Percentiles rank a stretch among this genome's conserved stretches.
Conservation (phyloP, 73 alveolate genomes). For the Symbiodinium natans region DNA sequence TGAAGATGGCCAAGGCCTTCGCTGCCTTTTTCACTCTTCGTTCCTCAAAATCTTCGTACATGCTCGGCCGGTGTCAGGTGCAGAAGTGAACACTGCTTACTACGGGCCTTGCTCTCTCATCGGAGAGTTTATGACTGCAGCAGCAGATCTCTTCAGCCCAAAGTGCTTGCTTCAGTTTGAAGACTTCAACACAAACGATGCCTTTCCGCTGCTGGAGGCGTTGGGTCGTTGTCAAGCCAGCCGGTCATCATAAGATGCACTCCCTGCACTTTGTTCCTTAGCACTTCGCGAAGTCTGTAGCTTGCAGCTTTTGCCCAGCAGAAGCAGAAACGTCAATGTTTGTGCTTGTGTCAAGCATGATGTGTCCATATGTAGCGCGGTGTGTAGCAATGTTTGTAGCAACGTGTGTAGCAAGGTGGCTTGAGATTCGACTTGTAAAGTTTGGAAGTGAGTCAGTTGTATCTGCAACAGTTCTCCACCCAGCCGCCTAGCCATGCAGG, state of each 20-base stretch:
- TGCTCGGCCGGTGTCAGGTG: neutral
- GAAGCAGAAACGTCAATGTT: too few relatives aligned
- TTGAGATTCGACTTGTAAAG: too few relatives aligned
- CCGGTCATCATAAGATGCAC: neutral
- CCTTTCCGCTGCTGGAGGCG: slow-evolving; percentile 79
- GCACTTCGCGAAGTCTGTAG: too few relatives aligned
- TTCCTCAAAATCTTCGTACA: neutral
- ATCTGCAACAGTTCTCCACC: too few relatives aligned
- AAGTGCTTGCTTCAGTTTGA: slow-evolving; percentile 82
- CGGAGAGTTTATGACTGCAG: slow-evolving; percentile 82
- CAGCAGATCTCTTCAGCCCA: slow-evolving; percentile 40
- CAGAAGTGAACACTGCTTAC: slow-evolving; percentile 79
- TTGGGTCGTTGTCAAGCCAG: neutral
- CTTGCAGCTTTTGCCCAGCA: too few relatives aligned
- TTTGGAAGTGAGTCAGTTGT: too few relatives aligned
- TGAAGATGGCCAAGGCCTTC: slow-evolving; percentile 27
- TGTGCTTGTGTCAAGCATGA: too few relatives aligned
- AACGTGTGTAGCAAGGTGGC: too few relatives aligned
- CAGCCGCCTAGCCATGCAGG: too few relatives aligned
- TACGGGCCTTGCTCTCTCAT: slow-evolving; percentile 69
- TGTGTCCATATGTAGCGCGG: too few relatives aligned
- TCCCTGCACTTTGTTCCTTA: too few relatives aligned
- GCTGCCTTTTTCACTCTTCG: neutral
- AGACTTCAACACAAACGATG: slow-evolving; percentile 88
- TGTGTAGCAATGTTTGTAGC: too few relatives aligned